A percentile compares a stretch with the other conserved stretches of the same genome.
Conservation (phyloP, 768 basidiomycete genomes). For the Mycena amicta region DNA sequence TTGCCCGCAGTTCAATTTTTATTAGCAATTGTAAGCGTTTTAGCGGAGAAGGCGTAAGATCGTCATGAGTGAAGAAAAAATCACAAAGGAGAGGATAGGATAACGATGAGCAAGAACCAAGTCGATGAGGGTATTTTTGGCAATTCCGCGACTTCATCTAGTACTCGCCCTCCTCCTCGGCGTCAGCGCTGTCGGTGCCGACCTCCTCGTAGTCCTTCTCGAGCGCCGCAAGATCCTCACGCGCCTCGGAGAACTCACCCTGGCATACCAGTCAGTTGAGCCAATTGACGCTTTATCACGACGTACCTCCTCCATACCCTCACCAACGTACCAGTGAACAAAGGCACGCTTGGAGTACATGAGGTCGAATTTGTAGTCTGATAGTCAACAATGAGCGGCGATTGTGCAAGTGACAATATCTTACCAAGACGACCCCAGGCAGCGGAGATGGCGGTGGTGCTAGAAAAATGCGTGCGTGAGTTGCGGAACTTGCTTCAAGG, state of each 20-base stretch:
- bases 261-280: no score
- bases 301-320: constrained; percentile 94
- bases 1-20: neutral
- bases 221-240: constrained; percentile 96
- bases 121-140: constrained; percentile 18
- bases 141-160: constrained; percentile 31
- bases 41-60: constrained; percentile 5
- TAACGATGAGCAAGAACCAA: constrained; percentile 17
- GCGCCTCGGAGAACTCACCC: constrained; percentile 98
- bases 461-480: constrained; percentile 36
- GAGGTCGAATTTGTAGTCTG: constrained; percentile 97
- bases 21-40: neutral
- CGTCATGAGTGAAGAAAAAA: constrained; percentile 13
- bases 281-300: neutral
- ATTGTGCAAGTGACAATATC: constrained; percentile 17
- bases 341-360: constrained; percentile 96
- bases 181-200: constrained; percentile 54
- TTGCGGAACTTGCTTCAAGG: no score
- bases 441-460: constrained; percentile 90
- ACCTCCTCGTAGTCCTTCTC: constrained; percentile 96
- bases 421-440: constrained; percentile 88
- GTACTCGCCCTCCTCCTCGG: constrained; percentile 56
- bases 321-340: constrained; percentile 95
- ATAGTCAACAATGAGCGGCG: constrained; percentile 14
- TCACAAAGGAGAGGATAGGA: constrained; percentile 9